Evolutionary conservation across 2,329 filamentous ascomycete genomes (phyloP), one percentile per base, ranked within the genome.

Genomic region (Lachnellula cervina): DNA sequence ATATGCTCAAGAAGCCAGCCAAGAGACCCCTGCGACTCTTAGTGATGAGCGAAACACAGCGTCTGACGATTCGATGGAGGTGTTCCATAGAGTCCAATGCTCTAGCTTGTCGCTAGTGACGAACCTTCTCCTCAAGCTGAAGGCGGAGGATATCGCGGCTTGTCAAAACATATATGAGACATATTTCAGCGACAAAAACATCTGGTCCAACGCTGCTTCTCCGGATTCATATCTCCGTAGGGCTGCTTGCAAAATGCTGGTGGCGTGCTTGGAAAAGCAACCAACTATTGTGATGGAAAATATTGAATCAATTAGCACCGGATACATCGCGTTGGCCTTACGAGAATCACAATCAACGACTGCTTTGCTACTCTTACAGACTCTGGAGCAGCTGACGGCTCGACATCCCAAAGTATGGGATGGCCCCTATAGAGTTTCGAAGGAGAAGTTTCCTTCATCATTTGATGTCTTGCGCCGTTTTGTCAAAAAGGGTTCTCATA

Each of bases 11-110:
- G 84, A 90, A 66, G 90, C 90, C 5, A 81, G 94, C 43, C 82
- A 86, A 52, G 94, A 99, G 71, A 93, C 88, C 0, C 72, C 86
- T 2, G 80, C 87, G 37, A 95, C 90, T 0, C 76, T 99, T 37
- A 97, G 92, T 68, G 94, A 99, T 69, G 89, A 95, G 72, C 82
- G 93, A 23, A 90, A 85, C 0, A 89, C 91, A 3, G 94, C 84
- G 57, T 74, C 82, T 8, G 93, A 97, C 63, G 94, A 99, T 69
- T 86, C 90, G 4, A 82, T 91, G 62, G 82, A 88, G 17, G 97
- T 96, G 65, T 94, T 95, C 73, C 82, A 85, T 58, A 82, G 94
- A 47, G 91, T 97, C 4, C 66, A 84, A 2, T 77, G 76, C 9
- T 77, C 76, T 7, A 80, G 80, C 53, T 66, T 86, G 21, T 80